Base-by-base conservation (phyloP, 768 basidiomycete genomes). In the Hysterangium stoloniferum region DNA sequence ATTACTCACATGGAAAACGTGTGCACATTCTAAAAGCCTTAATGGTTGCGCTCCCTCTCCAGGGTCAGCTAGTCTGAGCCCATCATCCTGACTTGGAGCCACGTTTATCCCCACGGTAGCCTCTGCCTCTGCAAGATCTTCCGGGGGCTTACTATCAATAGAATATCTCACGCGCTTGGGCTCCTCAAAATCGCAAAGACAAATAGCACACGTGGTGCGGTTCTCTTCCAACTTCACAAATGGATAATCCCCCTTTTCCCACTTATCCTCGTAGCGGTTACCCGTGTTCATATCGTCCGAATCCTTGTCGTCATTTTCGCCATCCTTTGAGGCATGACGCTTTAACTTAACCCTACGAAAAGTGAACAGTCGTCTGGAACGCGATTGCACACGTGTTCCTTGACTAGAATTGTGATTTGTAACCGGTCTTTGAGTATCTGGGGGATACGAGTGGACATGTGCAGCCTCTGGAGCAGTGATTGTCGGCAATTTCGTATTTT, bases 1-100 rank as follows among this genome's bases (percentile, higher is more conserved):
- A 28, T 24, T 3, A 70, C 86, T 65, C 55, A 92, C 90, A 68
- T 95, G 92, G 67, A 91, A 95, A 41, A 86, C 86, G 71, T 95
- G 92, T 2, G 84, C 84, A 57, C 92, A 95, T 2, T 71, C 71
- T 45, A 93, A 65, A 33, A 89, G 63, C 59, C 91, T 71, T 56
- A 95, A 64, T 4, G 87, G 87, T 53, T 89, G 84, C 1, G 82
- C 73, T 0, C 84, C 85, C 51, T 82, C 79, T 7, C 86, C 85
- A 2, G 84, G 84, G 62, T 89, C 86, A 55, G 75, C 68, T 44
- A 89, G 70, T 54, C 70, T 76, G 52, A 82, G 65, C 53, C 71
- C 75, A 54, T 72, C 70, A 11, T 64, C 28, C 24, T 52, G 38
- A 6, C 35, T 24, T n/a, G 13, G 37, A 31, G 29, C 65, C 28